A percentile compares a stretch with the other conserved stretches of the same genome.
Evolutionary conservation across 106 monocot species (phyloP).

Genomic region (Dioscorea alata): DNA sequence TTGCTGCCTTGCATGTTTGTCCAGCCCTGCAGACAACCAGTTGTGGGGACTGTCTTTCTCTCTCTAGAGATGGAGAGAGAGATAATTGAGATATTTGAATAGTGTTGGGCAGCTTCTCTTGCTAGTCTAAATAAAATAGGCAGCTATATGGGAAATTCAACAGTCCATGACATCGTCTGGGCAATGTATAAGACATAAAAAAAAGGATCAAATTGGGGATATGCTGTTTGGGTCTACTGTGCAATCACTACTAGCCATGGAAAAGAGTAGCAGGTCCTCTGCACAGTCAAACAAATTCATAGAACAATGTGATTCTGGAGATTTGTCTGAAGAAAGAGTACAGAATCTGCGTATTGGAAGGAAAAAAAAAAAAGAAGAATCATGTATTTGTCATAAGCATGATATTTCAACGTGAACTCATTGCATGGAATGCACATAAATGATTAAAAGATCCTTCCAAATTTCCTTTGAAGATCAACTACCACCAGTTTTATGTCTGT

Average conservation of each 20-base stretch:
- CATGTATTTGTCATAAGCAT: no score
- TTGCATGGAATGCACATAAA: no score
- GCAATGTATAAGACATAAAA: neutral
- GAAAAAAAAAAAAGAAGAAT: no score
- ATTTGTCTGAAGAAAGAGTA: no score
- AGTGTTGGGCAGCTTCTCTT: neutral
- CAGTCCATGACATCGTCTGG: neutral
- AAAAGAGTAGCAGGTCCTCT: neutral
- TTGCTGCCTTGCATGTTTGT: conserved; percentile 23
- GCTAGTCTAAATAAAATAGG: neutral
- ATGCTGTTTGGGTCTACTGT: no score
- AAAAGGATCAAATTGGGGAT: no score
- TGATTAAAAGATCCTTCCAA: no score
- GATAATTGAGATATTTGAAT: neutral
- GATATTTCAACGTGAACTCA: no score
- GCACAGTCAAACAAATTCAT: neutral
- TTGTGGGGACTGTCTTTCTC: conserved; percentile 8
- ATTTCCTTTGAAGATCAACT: no score
- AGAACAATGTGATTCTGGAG: no score
- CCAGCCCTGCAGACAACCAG: conserved; percentile 13
- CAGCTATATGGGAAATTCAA: neutral
- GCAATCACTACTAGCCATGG: neutral
- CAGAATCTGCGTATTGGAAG: no score
- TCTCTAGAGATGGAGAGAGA: neutral
- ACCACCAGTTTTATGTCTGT: no score